Evolutionary conservation across 179 eudicot species (phyloP), one percentile per base, ranked within the genome.

Genomic region (Beta lomatogona): DNA sequence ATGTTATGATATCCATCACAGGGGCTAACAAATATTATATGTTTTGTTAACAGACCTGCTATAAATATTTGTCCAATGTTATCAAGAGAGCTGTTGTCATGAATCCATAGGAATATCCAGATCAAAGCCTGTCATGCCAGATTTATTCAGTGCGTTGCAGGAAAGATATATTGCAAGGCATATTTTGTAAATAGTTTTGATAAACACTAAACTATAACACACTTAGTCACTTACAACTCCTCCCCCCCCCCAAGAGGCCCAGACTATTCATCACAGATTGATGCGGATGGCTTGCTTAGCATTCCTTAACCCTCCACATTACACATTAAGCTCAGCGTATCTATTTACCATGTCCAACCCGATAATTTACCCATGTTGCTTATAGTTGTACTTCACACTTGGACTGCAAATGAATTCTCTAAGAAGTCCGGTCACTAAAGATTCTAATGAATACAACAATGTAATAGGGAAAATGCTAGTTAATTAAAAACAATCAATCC

Each of bases 41-140:
- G 77, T 63, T 15, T 76, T 25, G 48, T 64, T 6, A 31, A 72
- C 21, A 66, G 54, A 93, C 97, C 97, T 82, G 97, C 96, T 44
- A 92, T 88, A 83, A 91, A 92, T 78, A 91, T 86, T 86, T 92
- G 89, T 53, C 89, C 92, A 69, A 92, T 65, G 69, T 86, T 85
- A 86, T 87, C 91, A 76, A 85, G 86, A 64, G 80, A 77, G 77
- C 86, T 86, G 87, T 79, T 88, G 81, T 88, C 92, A 83, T 91
- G 82, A 60, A 90, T 58, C 97, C 98, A 94, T 77, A 94, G 75
- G 86, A 84, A 88, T 65, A 92, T 50, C 98, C 99, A 96, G 76
- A 96, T 92, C 79, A 97, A 85, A 65, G 58, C 88, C 98, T 92
- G 93, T 86, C 48, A 79, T 66, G 75, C 75, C 59, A 25, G 25